phyloP scores from a whole-genome alignment of 164 flowering plant species.

The Chimonanthus praecox region DNA sequence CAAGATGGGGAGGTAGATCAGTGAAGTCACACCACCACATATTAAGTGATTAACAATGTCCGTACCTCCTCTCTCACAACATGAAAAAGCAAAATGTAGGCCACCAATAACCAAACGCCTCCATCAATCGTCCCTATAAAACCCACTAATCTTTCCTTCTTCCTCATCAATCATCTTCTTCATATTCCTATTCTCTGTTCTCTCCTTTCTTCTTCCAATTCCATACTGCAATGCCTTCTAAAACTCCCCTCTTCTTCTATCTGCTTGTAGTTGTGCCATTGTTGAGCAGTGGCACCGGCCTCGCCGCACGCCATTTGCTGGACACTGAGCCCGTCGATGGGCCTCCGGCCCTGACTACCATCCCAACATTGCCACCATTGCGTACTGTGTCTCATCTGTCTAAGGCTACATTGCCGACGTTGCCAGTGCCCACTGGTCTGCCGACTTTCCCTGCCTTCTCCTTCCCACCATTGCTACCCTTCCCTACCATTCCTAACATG shows the following conservation, averaged over 20 bases:
- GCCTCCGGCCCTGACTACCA: not conserved
- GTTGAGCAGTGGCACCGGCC: not conserved
- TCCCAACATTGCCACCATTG: not conserved
- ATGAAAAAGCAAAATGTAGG: not conserved
- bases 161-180: not conserved
- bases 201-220: not conserved
- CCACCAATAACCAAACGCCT: not conserved
- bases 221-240: not conserved
- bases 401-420: not conserved
- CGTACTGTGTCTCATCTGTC: not conserved
- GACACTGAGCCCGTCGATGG: not conserved
- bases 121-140: not conserved
- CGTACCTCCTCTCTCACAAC: not conserved
- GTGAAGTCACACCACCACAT: not conserved
- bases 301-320: slow-evolving; percentile 1
- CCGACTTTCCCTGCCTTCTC: not conserved
- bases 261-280: not conserved
- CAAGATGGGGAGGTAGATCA: not conserved
- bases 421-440: not conserved
- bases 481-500: not conserved
- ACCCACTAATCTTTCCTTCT: not conserved
- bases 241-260: not conserved
- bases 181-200: not conserved
- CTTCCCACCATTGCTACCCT: not conserved
- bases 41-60: not conserved